phyloP scores from a whole-genome alignment of 2,329 filamentous ascomycete species.

The Diaporthe ilicicola region DNA sequence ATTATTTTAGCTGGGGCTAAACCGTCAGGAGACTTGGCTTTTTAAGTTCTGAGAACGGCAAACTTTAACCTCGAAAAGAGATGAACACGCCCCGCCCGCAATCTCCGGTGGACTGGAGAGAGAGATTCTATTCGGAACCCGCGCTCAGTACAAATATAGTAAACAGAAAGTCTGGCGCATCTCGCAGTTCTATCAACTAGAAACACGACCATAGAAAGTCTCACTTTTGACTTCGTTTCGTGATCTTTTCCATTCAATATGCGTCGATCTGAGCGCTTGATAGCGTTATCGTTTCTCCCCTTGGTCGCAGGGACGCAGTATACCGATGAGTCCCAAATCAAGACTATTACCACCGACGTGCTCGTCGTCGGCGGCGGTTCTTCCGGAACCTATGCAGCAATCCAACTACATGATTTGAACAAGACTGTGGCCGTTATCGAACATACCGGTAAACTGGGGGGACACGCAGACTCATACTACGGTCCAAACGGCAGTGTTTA shows the following conservation, averaged over 20 bases:
- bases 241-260: neutral
- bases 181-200: no score
- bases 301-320: neutral
- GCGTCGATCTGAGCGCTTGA: neutral
- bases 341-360: slow-evolving; percentile 3
- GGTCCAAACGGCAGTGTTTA: slow-evolving; percentile 36
- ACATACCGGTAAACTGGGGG: slow-evolving; percentile 32
- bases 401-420: slow-evolving; percentile 2
- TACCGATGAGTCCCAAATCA: neutral
- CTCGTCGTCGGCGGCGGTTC: neutral
- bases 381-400: neutral
- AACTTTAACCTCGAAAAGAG: slow-evolving; percentile 5
- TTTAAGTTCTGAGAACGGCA: neutral
- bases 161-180: neutral
- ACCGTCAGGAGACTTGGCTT: neutral
- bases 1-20: neutral
- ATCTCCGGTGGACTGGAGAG: neutral
- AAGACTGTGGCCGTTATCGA: neutral
- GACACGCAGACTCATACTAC: slow-evolving; percentile 37
- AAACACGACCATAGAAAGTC: neutral
- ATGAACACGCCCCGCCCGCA: neutral
- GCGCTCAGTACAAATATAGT: neutral
- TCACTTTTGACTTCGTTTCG: neutral
- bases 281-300: neutral
- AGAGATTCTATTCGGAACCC: neutral